A percentile compares a stretch with the other conserved stretches of the same genome.
Evolutionary conservation across 179 eudicot species (phyloP).

Genomic region (Actinidia arguta): DNA sequence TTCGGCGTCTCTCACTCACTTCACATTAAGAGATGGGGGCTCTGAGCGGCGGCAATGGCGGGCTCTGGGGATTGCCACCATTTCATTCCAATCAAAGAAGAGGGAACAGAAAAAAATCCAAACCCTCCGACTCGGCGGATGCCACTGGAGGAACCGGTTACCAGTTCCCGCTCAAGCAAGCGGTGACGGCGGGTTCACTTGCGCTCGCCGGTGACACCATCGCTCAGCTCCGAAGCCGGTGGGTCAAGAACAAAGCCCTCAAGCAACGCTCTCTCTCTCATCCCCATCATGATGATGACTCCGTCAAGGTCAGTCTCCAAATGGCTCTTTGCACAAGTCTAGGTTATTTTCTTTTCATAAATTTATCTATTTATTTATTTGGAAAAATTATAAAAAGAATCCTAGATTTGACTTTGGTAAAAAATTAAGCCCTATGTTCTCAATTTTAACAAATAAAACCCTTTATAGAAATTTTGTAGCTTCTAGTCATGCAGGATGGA

Average conservation of each 20-base stretch:
- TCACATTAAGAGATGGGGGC: slow-evolving; percentile 32
- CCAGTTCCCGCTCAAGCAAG: slow-evolving; percentile 73
- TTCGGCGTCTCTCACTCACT: background rate
- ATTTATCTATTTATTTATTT: no score
- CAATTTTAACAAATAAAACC: no score
- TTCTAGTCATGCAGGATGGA: no score
- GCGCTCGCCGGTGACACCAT: slow-evolving; percentile 87
- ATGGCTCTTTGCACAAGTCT: background rate
- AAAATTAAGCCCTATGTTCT: no score
- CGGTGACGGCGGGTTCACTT: slow-evolving; percentile 73
- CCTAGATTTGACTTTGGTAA: no score
- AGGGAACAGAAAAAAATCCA: slow-evolving; percentile 27
- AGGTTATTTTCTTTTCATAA: no score
- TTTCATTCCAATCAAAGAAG: slow-evolving; percentile 21
- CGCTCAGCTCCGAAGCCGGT: slow-evolving; percentile 67
- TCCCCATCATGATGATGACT: slow-evolving; percentile 25
- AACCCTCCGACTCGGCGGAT: slow-evolving; percentile 40
- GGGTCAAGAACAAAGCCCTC: slow-evolving; percentile 36
- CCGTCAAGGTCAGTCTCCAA: slow-evolving; percentile 38
- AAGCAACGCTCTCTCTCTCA: slow-evolving; percentile 12
- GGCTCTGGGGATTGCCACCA: slow-evolving; percentile 43
- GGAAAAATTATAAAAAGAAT: no score
- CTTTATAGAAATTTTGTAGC: no score
- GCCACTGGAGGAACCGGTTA: slow-evolving; percentile 35
- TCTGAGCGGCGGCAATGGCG: slow-evolving; percentile 40